Evolutionary conservation across 176 grass and related monocot genomes (phyloP).

Genomic region (Neostapfia colusana): DNA sequence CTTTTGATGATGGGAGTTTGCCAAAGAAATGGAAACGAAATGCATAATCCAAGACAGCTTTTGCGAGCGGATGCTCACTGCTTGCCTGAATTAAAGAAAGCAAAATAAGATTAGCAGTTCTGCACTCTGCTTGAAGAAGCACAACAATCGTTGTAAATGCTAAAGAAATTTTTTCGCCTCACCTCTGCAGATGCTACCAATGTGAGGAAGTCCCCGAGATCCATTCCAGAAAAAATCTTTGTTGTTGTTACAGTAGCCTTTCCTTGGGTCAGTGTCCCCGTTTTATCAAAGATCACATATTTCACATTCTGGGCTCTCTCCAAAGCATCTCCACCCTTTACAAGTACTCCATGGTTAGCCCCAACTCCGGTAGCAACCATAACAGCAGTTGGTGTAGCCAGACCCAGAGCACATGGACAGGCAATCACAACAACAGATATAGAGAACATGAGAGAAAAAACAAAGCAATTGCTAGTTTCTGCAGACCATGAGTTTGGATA

Average conservation of each 20-base stretch:
- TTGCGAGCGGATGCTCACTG: constrained; percentile 93
- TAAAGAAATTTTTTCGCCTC: constrained; percentile 18
- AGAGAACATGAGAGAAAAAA: constrained; percentile 82
- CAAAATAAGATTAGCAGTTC: constrained; percentile 25
- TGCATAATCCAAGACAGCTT: constrained; percentile 87
- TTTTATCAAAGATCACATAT: constrained; percentile 83
- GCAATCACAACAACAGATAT: constrained; percentile 91
- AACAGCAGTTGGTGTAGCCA: constrained; percentile 88
- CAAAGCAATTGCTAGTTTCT: constrained; percentile 67
- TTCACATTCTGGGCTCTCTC: constrained; percentile 71
- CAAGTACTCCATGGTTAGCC: constrained; percentile 75
- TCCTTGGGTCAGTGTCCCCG: constrained; percentile 82
- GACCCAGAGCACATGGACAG: constrained; percentile 86
- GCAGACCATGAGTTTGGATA: constrained; percentile 89
- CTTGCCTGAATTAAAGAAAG: constrained; percentile 69
- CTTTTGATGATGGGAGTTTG: constrained; percentile 57
- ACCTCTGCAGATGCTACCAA: constrained; percentile 86
- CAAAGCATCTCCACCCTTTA: constrained; percentile 86
- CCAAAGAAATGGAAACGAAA: constrained; percentile 90
- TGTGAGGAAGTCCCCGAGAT: constrained; percentile 70
- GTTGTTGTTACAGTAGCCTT: constrained; percentile 68
- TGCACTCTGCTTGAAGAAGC: not conserved
- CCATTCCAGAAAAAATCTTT: constrained; percentile 67
- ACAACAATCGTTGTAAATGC: not conserved
- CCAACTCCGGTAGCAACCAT: constrained; percentile 92